Conservation (phyloP, 768 basidiomycete genomes). For the Tricholoma sp. region DNA sequence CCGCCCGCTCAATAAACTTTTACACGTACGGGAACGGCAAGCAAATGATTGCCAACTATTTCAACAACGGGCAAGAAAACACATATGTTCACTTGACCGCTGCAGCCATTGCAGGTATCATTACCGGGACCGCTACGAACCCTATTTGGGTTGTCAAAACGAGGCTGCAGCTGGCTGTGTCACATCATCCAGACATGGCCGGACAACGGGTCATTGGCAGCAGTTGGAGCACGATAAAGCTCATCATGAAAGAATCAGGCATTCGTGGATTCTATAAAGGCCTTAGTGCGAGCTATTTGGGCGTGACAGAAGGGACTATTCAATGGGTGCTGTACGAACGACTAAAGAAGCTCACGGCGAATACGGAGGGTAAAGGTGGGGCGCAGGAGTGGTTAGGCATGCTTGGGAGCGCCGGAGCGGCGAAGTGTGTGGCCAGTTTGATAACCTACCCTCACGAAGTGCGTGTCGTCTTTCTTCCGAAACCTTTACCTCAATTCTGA, state of each 20-base stretch:
- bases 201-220: slow-evolving; percentile 38
- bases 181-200: slow-evolving; percentile 10
- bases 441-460: slow-evolving; percentile 99
- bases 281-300: slow-evolving; percentile 89
- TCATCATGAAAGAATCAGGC: slow-evolving; percentile 80
- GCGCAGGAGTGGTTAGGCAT: slow-evolving; percentile 70
- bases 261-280: slow-evolving; percentile 91
- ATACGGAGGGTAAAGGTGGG: slow-evolving; percentile 51
- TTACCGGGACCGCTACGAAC: slow-evolving; percentile 88
- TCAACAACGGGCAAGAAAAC: slow-evolving; percentile 80
- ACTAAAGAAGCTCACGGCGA: slow-evolving; percentile 64
- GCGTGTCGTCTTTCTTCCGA: slow-evolving; percentile 17
- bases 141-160: slow-evolving; percentile 99
- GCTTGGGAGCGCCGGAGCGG: slow-evolving; percentile 85
- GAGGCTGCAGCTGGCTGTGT: slow-evolving; percentile 72
- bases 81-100: slow-evolving; percentile 80
- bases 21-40: slow-evolving; percentile 98
- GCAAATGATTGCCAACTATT: slow-evolving; percentile 75
- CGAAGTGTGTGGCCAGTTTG: slow-evolving; percentile 89
- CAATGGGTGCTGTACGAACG: slow-evolving; percentile 98
- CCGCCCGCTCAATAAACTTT: slow-evolving; percentile 96
- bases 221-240: slow-evolving; percentile 56
- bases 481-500: background rate
- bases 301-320: slow-evolving; percentile 93
- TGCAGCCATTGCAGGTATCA: slow-evolving; percentile 81